Base-by-base conservation (phyloP, 495 filamentous ascomycete genomes). In the Lophiotrema nucula region DNA sequence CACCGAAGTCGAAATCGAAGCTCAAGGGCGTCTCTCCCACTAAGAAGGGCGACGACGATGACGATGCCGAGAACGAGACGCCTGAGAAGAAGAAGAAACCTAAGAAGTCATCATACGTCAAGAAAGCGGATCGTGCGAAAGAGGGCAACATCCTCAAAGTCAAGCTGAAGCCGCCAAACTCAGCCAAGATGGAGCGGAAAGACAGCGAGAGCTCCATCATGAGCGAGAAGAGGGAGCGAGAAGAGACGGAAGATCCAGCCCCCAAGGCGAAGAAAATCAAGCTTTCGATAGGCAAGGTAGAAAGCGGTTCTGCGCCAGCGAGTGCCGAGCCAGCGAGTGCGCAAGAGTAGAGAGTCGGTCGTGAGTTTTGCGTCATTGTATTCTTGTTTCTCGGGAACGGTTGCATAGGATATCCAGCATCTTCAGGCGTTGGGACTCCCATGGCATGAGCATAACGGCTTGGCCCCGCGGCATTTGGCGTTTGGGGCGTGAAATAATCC, bases 1-100 rank as follows among this genome's bases (percentile, higher is more conserved):
- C 62, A 4, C 79, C 77, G 50, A 79, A 77, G 0, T 72, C 69
- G 47, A 79, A 80, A 0, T n/a, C n/a, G n/a, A 83, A 85, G 67
- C 72, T 78, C 21, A 68, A 68, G 23, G 44, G 63, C 13, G 28
- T 35, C 19, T 61, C 64, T 31, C 64, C 64, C 13, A 39, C 57
- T 31, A 67, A 67, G 50, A 67, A 51, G 55, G 18, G 44, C 8
- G 49, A 50, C 33, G 62, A 50, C 21, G 64, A 64, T 31, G 66
- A 69, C 25, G 76, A 73, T 13, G 80, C 75, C 39, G 77, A 75
- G 2, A 73, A 75, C 26, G 76, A 81, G 53, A 71, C 70, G 11
- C 62, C 69, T 24, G 74, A 75, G 49, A 72, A 73, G 26, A 79
- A 79, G 73, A 83, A 81, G 72, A 65, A 61, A 42, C 81, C 80